Evolutionary conservation across 345 rosid genomes (phyloP).

Genomic region (Turritis glabra): DNA sequence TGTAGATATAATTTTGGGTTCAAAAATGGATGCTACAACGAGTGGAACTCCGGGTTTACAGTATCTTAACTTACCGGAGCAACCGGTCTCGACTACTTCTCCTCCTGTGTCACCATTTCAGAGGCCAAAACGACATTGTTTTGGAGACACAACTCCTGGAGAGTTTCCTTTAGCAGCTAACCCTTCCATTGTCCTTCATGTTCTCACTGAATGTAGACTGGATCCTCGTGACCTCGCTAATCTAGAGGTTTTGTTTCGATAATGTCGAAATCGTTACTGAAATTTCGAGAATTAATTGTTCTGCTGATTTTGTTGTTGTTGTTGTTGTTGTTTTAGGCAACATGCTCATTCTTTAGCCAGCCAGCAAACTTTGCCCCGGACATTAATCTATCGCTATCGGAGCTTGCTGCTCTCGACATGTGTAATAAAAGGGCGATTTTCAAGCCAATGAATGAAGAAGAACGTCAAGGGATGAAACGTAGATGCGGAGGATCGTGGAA

Average conservation of each 20-base stretch:
- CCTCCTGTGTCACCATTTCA: slow-evolving; percentile 57
- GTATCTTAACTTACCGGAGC: slow-evolving; percentile 73
- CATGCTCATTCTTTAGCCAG: slow-evolving; percentile 95
- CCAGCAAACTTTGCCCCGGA: slow-evolving; percentile 93
- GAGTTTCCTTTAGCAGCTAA: slow-evolving; percentile 95
- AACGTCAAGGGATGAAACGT: slow-evolving; percentile 68
- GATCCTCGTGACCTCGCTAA: slow-evolving; percentile 94
- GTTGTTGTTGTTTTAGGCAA: slow-evolving; percentile 61
- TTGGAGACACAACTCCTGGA: slow-evolving; percentile 86
- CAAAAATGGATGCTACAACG: slow-evolving; percentile 74
- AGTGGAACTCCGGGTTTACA: slow-evolving; percentile 70
- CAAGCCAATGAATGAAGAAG: slow-evolving; percentile 78
- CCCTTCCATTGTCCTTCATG: slow-evolving; percentile 92
- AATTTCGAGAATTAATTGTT: slow-evolving; percentile 51
- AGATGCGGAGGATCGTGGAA: slow-evolving; percentile 98
- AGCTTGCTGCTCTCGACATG: slow-evolving; percentile 97
- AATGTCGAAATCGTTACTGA: slow-evolving; percentile 7
- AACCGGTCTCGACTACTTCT: slow-evolving; percentile 56
- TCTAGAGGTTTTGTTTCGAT: slow-evolving; percentile 63
- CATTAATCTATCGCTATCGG: slow-evolving; percentile 67
- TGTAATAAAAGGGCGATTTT: slow-evolving; percentile 84
- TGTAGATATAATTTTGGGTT: slow-evolving; percentile 55
- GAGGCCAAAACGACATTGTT: slow-evolving; percentile 74
- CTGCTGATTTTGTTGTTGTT: slow-evolving; percentile 25
- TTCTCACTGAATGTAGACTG: slow-evolving; percentile 82